phyloP scores from a whole-genome alignment of 2,329 filamentous ascomycete genomes.

The Aspergillus amoenus region DNA sequence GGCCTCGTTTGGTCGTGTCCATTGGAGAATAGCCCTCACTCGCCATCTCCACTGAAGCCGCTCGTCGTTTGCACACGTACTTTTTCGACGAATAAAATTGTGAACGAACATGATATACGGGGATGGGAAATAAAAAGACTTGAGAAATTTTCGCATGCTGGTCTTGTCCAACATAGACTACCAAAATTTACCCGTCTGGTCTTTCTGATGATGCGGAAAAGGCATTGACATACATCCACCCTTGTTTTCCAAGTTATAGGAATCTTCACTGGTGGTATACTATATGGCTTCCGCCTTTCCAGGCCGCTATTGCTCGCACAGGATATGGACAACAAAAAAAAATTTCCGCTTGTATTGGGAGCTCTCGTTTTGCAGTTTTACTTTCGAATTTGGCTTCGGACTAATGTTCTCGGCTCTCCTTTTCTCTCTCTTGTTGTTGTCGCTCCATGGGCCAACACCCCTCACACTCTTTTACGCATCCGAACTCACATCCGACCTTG shows the following conservation, averaged over 20 bases:
- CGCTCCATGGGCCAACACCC: constrained; percentile 12
- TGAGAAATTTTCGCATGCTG: background rate
- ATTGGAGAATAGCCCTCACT: background rate
- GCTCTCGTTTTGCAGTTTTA: background rate
- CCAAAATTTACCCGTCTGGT: constrained; percentile 4
- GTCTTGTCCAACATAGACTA: constrained; percentile 9
- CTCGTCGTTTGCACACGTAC: background rate
- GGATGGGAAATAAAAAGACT: background rate
- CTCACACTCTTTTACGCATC: constrained; percentile 15
- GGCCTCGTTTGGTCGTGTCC: background rate
- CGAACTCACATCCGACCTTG: background rate
- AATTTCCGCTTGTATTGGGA: background rate
- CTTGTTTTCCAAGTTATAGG: constrained; percentile 6
- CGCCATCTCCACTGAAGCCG: background rate
- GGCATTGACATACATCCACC: constrained; percentile 8
- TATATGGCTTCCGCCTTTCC: background rate
- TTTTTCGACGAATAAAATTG: background rate
- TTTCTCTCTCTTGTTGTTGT: background rate
- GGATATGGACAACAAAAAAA: constrained; percentile 1
- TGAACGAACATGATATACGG: background rate
- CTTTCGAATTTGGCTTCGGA: background rate
- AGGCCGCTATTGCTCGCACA: background rate
- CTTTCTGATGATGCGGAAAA: constrained; percentile 3
- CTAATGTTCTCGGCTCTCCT: background rate
- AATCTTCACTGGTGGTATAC: constrained; percentile 6